Evolutionary conservation across 2,329 filamentous ascomycete species (phyloP).

Genomic region (Clarireedia homoeocarpa): DNA sequence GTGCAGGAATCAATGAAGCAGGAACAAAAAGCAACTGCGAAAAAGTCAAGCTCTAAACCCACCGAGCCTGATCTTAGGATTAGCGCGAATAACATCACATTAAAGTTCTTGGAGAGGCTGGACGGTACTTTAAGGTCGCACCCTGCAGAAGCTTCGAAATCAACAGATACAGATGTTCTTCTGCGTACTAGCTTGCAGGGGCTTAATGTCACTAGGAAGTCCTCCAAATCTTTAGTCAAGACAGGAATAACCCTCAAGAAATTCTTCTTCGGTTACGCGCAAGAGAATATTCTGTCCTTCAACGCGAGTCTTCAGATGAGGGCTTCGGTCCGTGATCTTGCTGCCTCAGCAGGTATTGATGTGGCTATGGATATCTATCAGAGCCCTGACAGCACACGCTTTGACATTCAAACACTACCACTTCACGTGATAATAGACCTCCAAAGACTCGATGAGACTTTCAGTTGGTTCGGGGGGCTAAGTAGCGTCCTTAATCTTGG

Average conservation of each 20-base stretch:
- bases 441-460: constrained; percentile 73
- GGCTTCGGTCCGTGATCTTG: constrained; percentile 50
- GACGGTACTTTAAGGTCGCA: constrained; percentile 20
- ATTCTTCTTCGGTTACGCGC: constrained; percentile 54
- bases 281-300: constrained; percentile 57
- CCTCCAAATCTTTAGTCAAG: constrained; percentile 15
- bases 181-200: constrained; percentile 24
- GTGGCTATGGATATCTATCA: constrained; percentile 46
- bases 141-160: constrained; percentile 4
- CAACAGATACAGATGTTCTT: constrained; percentile 23
- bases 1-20: constrained; percentile 21
- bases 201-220: constrained; percentile 18
- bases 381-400: constrained; percentile 37
- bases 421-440: constrained; percentile 71
- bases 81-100: constrained; percentile 21
- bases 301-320: constrained; percentile 49
- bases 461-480: constrained; percentile 83
- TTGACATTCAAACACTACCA: constrained; percentile 69
- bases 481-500: constrained; percentile 87
- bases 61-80: constrained; percentile 17
- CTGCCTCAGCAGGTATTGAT: constrained; percentile 50
- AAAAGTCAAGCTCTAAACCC: constrained; percentile 7
- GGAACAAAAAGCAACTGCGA: constrained; percentile 1
- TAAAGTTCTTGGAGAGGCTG: constrained; percentile 28
- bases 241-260: constrained; percentile 38